Evolutionary conservation across 306 rosid species (phyloP), one percentile per base, ranked within the genome.

Genomic region (Gynostemma pentaphyllum): DNA sequence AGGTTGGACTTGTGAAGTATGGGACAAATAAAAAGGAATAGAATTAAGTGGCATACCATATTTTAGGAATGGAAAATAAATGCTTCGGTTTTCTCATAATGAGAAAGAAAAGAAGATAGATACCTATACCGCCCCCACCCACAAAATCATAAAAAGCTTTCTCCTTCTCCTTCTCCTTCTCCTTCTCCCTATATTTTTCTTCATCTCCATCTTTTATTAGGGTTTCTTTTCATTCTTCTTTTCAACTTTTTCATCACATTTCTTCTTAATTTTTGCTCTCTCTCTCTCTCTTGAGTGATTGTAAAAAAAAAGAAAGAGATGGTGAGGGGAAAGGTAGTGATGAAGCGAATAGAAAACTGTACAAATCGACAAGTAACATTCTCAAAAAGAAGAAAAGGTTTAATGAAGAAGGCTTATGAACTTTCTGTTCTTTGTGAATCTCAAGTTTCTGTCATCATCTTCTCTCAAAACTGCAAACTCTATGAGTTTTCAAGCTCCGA

Each of bases 311-410:
- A 14, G 18, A 64, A 30, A 11, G 24, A 67, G n/a, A 64, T 67
- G 71, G 71, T 50, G 50, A 54, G 71, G 8, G 71, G 71, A 4
- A 67, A 52, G 24, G 45, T 67, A 0, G 50, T 37, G 36, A 51
- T 67, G 63, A 67, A 67, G 39, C 42, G 62, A 9, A 67, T 67
- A 5, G 71, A 67, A 40, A 67, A 67, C 15, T 5, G 48, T 26
- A 53, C 71, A 16, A 67, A 51, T 26, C 57, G 71, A 46, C 71
- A 67, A 52, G 71, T 67, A 29, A 67, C 71, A 7, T 67, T 67
- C 62, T 67, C 71, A n/a, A 67, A 67, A 49, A 27, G 71, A 1
- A 18, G 71, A 67, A 67, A 52, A 51, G 71, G 71, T 26, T 39
- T 67, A 0, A 4, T 67, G 52, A 67, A 67, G 16, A 67, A 67